Base-by-base conservation (phyloP, 768 basidiomycete species). In the Lactifluus subvellereus region DNA sequence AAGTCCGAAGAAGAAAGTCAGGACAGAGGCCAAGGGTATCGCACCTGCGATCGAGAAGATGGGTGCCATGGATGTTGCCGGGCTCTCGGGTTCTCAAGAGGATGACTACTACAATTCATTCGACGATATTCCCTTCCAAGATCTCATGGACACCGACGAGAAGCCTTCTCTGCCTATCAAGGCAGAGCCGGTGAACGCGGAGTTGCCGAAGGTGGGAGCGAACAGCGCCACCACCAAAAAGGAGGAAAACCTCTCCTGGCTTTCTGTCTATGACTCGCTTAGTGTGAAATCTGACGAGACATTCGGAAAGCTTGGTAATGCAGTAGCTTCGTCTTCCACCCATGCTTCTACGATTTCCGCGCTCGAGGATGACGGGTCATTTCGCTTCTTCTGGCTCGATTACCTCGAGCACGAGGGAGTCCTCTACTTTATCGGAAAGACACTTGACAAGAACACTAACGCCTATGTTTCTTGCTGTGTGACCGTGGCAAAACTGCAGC, bases 371-470 rank as follows among this genome's bases (percentile, higher is more conserved):
- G 93, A 97, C 66, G 94, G 92, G 1, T 89, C 86, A 3, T 76
- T 98, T 14, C 83, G 82, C 32, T 94, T 99, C 79, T 99, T 88
- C 78, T 99, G 97, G 97, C 78, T 98, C 22, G 97, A 99, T 71
- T 93, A 93, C 70, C 84, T 95, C 38, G 94, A 98, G 71, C 81
- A 84, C 53, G 83, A 89, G 16, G 96, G 94, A 16, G 84, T 82
- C 62, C 77, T 99, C 4, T 88, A 92, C 71, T 88, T 99, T 66
- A 83, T 91, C 49, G 97, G 97, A 7, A 98, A 98, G 75, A 82
- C 94, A 48, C 84, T 88, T 68, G 93, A 95, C 75, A 88, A 87
- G 74, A 74, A 77, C 5, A 81, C 84, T 3, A 79, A 79, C 16
- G 71, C 78, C 8, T 95, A 88, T 84, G 76, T 91, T 4, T 95